These are phyloP conservation scores for Malus fusca DNA, from an alignment of 306 rosid genomes.

Conservation along the genomic window DNA sequence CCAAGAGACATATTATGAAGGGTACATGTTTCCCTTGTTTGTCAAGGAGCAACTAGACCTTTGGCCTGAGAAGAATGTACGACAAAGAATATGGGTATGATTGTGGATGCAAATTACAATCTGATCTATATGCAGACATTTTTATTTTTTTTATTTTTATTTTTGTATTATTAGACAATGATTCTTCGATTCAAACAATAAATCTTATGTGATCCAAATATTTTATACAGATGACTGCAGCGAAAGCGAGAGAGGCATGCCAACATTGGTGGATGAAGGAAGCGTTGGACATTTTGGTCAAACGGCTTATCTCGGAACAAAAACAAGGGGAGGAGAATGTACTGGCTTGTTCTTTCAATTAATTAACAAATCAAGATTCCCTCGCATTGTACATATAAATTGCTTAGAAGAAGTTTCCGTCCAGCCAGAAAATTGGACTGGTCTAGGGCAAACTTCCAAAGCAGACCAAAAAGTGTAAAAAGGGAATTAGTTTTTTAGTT, in stretches of 20 bases:
- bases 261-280: conserved; percentile 99
- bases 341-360: conserved; percentile 16
- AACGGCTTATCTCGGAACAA: conserved; percentile 34
- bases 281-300: conserved; percentile 77
- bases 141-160: not conserved
- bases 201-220: not conserved
- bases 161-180: too few species aligned
- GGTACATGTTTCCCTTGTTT: conserved; percentile 83
- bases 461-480: not conserved
- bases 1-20: conserved; percentile 74
- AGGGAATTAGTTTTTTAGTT: not conserved
- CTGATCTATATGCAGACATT: not conserved
- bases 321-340: conserved; percentile 12
- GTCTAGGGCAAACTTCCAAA: not conserved
- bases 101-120: not conserved
- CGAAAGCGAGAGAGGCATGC: conserved; percentile 76
- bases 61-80: conserved; percentile 80
- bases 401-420: conserved; percentile 24
- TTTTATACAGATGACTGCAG: conserved; percentile 51
- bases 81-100: conserved; percentile 79
- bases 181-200: too few species aligned
- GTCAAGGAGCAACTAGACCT: conserved; percentile 82
- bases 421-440: not conserved
- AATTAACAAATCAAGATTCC: not conserved
- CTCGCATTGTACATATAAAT: conserved; percentile 3